phyloP scores from a whole-genome alignment of 1,284 basidiomycete genomes.

The Papiliotrema flavescens region DNA sequence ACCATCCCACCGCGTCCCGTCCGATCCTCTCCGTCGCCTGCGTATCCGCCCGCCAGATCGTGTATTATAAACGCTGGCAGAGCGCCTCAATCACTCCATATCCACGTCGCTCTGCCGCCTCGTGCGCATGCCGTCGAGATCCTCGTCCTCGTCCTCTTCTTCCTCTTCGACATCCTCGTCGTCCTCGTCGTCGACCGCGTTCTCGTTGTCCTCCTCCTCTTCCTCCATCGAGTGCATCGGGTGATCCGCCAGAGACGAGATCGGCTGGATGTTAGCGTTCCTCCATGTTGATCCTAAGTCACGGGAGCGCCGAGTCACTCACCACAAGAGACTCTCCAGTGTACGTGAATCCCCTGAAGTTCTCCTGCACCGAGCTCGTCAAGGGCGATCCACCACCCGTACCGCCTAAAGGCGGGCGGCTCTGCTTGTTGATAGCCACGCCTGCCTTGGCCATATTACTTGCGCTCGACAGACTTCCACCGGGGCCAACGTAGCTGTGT shows the following conservation, averaged over 20 bases:
- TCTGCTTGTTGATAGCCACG: slow-evolving; percentile 43
- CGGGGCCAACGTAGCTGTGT: slow-evolving; percentile 47
- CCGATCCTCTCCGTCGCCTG: neutral
- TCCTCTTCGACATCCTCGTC: slow-evolving; percentile 29
- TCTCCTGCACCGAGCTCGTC: slow-evolving; percentile 87
- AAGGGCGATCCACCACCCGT: slow-evolving; percentile 60
- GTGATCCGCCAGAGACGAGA: slow-evolving; percentile 50
- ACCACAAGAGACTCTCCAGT: slow-evolving; percentile 70
- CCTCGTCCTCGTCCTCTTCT: slow-evolving; percentile 44
- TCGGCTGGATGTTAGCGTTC: slow-evolving; percentile 35
- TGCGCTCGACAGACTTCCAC: slow-evolving; percentile 37
- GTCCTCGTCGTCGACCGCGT: slow-evolving; percentile 30
- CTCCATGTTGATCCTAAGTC: too few relatives aligned
- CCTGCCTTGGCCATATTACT: slow-evolving; percentile 27
- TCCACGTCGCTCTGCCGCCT: slow-evolving; percentile 47
- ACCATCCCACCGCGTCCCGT: too few relatives aligned
- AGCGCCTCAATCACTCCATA: slow-evolving; percentile 33
- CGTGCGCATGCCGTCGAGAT: slow-evolving; percentile 40
- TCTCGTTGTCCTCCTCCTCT: slow-evolving; percentile 46
- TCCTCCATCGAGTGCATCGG: slow-evolving; percentile 34
- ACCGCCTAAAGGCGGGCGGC: slow-evolving; percentile 43
- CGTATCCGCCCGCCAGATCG: neutral
- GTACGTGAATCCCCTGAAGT: slow-evolving; percentile 88
- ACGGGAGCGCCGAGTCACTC: slow-evolving; percentile 12
- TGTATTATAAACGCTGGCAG: too few relatives aligned